Conservation (phyloP, 371 early-diverging fungal genomes). For the Mucor lusitanicus region DNA sequence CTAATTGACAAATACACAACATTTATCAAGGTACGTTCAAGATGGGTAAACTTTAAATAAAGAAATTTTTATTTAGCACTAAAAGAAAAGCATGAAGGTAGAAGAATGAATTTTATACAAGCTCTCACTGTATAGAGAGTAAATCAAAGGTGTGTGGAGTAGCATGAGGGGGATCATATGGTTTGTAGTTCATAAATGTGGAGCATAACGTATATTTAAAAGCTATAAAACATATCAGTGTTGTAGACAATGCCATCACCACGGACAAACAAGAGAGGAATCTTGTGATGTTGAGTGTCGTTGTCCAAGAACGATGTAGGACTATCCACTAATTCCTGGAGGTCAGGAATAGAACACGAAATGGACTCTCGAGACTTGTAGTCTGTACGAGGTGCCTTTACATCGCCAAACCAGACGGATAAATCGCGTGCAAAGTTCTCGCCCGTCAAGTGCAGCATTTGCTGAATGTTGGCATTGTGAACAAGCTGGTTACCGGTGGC, state of each 20-base stretch:
- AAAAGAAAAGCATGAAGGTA: not conserved
- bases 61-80: not conserved
- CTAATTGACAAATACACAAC: not conserved
- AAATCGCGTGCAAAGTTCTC: slow-evolving; percentile 68
- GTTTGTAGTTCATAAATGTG: not conserved
- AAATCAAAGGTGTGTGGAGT: not conserved
- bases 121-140: not conserved
- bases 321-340: slow-evolving; percentile 23
- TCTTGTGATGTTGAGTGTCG: slow-evolving; percentile 12
- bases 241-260: slow-evolving; percentile 28
- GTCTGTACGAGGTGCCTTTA: slow-evolving; percentile 55
- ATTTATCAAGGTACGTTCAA: not conserved
- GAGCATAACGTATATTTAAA: slow-evolving; percentile 4
- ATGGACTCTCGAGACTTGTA: slow-evolving; percentile 54
- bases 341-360: slow-evolving; percentile 49
- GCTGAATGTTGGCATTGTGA: not conserved
- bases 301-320: slow-evolving; percentile 20
- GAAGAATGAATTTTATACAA: not conserved
- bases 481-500: slow-evolving; percentile 3
- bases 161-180: not conserved
- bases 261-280: slow-evolving; percentile 29
- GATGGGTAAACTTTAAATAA: not conserved
- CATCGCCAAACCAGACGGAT: slow-evolving; percentile 71
- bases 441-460: slow-evolving; percentile 52
- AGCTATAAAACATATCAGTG: slow-evolving; percentile 24